phyloP scores from a whole-genome alignment of 495 filamentous ascomycete genomes.

The Eremomyces bilateralis region DNA sequence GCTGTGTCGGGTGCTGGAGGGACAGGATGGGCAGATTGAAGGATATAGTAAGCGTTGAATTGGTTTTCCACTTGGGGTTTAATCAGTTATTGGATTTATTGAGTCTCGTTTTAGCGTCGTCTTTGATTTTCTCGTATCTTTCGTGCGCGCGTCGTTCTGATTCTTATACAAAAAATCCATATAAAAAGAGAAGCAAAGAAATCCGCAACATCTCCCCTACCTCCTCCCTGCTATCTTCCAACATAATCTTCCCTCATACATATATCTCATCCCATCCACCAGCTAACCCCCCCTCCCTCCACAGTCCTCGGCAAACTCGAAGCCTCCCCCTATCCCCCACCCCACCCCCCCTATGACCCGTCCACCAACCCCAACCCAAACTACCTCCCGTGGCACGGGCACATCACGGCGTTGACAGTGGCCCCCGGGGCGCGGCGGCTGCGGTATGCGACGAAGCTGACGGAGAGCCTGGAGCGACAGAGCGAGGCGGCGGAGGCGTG shows the following conservation, averaged over 20 bases:
- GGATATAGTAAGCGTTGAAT: slow-evolving; percentile 90
- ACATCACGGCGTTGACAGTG: slow-evolving; percentile 90
- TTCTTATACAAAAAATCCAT: too few relatives aligned
- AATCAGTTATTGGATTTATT: too few relatives aligned
- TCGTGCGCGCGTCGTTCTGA: too few relatives aligned
- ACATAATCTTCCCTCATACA: too few relatives aligned
- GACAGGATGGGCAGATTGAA: slow-evolving; percentile 58
- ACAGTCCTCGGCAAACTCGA: slow-evolving; percentile 93
- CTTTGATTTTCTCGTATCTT: too few relatives aligned
- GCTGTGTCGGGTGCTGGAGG: slow-evolving; percentile 73
- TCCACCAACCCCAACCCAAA: slow-evolving; percentile 22
- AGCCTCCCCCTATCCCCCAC: slow-evolving; percentile 43
- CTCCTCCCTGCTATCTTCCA: too few relatives aligned
- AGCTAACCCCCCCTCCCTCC: too few relatives aligned
- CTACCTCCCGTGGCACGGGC: slow-evolving; percentile 91
- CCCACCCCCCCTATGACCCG: slow-evolving; percentile 42
- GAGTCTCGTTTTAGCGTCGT: too few relatives aligned
- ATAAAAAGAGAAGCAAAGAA: too few relatives aligned
- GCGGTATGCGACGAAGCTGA: slow-evolving; percentile 64
- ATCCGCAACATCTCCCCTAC: too few relatives aligned
- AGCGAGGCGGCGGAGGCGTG: slow-evolving; percentile 67
- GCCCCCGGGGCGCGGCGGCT: slow-evolving; percentile 67
- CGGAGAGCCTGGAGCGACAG: slow-evolving; percentile 51
- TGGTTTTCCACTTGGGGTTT: too few relatives aligned
- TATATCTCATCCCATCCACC: too few relatives aligned